phyloP scores from a whole-genome alignment of 140 eudicot species.

The Bidens hawaiensis region DNA sequence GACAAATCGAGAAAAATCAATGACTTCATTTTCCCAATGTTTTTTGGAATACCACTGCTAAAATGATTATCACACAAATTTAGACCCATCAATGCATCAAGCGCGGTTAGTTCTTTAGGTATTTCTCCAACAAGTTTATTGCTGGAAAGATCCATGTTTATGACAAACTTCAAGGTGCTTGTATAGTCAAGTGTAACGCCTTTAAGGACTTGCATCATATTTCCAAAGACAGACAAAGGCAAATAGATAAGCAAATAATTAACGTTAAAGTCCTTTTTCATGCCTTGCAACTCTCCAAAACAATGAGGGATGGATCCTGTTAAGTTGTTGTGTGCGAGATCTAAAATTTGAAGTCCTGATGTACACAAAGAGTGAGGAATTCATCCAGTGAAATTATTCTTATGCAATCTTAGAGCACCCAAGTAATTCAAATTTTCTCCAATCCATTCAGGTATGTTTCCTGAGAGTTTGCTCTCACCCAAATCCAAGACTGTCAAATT shows the following conservation, averaged over 20 bases:
- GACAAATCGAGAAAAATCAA: too few species aligned
- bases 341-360: constrained; percentile 23
- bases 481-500: constrained; percentile 22
- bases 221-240: too few species aligned
- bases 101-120: constrained; percentile 21
- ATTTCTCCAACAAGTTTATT: too few species aligned
- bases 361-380: too few species aligned
- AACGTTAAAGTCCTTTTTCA: too few species aligned
- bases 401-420: constrained; percentile 8
- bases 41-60: constrained; percentile 25
- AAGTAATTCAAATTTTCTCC: neutral
- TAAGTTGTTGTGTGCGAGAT: too few species aligned
- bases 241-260: too few species aligned
- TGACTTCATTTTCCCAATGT: constrained; percentile 17
- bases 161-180: neutral
- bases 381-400: constrained; percentile 16
- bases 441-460: constrained; percentile 23
- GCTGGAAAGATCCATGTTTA: too few species aligned
- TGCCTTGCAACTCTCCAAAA: too few species aligned
- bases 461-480: constrained; percentile 22
- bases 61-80: too few species aligned
- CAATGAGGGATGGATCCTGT: constrained; percentile 15
- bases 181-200: neutral
- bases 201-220: constrained; percentile 7
- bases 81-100: constrained; percentile 11